phyloP scores from a whole-genome alignment of 164 flowering plant species.

The Berberis thunbergii region DNA sequence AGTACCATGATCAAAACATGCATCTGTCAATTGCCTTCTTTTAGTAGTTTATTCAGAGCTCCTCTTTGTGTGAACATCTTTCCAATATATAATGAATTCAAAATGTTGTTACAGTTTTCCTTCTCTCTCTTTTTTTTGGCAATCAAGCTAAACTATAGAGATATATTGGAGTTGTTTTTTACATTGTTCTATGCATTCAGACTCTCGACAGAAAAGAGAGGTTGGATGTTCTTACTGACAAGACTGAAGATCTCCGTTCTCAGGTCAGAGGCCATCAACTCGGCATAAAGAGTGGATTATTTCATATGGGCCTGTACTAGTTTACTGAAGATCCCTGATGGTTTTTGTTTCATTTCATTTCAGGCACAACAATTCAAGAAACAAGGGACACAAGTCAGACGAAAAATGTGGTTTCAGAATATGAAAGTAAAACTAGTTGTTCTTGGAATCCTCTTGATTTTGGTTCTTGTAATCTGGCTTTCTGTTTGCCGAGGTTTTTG shows the following conservation, averaged over 20 bases:
- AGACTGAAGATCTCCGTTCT: slow-evolving; percentile 58
- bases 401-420: slow-evolving; percentile 92
- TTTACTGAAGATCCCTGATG: slow-evolving; percentile 1
- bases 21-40: no score
- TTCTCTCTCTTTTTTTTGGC: neutral
- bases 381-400: slow-evolving; percentile 55
- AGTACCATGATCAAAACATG: no score
- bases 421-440: slow-evolving; percentile 90
- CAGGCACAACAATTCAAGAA: slow-evolving; percentile 76
- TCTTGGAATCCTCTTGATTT: slow-evolving; percentile 59
- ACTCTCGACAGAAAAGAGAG: slow-evolving; percentile 70
- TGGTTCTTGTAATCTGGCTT: slow-evolving; percentile 70
- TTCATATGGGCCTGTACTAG: neutral
- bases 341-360: neutral
- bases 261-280: slow-evolving; percentile 29
- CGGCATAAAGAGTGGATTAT: neutral
- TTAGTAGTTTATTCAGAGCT: no score
- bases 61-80: no score
- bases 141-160: neutral
- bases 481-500: slow-evolving; percentile 82
- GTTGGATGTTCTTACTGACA: slow-evolving; percentile 52
- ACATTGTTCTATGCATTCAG: slow-evolving; percentile 27
- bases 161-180: neutral
- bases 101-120: no score
- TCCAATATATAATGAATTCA: no score